Base-by-base conservation (phyloP, 768 basidiomycete genomes). In the Cystobasidium ongulense region DNA sequence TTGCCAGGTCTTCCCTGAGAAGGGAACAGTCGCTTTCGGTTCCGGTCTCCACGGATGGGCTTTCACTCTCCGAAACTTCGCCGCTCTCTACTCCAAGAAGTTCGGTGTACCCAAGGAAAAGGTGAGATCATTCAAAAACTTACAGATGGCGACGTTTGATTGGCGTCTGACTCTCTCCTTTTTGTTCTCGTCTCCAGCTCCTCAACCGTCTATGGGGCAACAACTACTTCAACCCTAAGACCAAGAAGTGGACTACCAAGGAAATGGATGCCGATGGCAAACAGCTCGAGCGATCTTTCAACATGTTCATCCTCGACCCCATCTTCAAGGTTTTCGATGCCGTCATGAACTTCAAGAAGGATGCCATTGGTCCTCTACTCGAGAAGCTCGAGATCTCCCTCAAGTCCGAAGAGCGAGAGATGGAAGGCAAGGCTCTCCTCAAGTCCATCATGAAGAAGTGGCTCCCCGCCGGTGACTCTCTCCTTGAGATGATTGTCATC, bases 41-140 rank as follows among this genome's bases (percentile, higher is more conserved):
- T 97, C 96, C 78, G 96, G 96, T 86, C 90, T 99, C 76, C 96
- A 99, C 84, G 96, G 96, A 78, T 99, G 96, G 96, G 94, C 88
- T 65, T 98, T 99, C 86, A 94, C 95, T 76, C 92, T 99, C 80
- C 91, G 93, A 81, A 92, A 98, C 82, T 99, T 99, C 82, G 93
- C 96, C 63, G 80, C 81, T 76, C 89, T 94, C 73, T 99, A 99
- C 83, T 86, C 91, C 77, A 98, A 97, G 87, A 97, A 92, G 83
- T 99, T 99, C 79, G 93, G 94, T 87, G 94, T 97, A 23, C 90
- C 94, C 84, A 94, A 94, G 85, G 90, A 90, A 77, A 98, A 98
- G 87, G 92, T 99, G 87, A 29, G 53, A 3, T 5, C 17, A n/a
- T n/a, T n/a, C n/a, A n/a, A n/a, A n/a, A n/a, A n/a, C n/a, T n/a